Evolutionary conservation across 148 eudicot species (phyloP), one percentile per base, ranked within the genome.

Genomic region (Rhododendron griersonianum): DNA sequence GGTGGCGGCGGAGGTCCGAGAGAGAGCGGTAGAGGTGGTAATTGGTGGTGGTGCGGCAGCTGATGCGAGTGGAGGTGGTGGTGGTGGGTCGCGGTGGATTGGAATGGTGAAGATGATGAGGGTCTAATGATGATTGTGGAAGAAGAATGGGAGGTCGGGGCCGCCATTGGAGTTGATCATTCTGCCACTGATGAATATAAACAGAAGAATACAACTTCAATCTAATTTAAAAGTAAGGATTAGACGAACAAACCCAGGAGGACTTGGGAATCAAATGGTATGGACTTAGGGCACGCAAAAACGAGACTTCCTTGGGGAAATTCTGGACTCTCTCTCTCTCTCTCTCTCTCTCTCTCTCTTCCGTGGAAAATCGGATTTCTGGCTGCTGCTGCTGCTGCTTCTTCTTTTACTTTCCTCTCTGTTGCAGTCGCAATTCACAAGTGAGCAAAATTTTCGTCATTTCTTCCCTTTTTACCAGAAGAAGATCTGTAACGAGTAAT

Each of bases 21-120:
- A 74, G 94, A 91, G 44, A 90, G 89, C 3, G 90, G 92, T 2
- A 93, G 90, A 10, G 91, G 86, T 44, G 82, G 47, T 41, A 39
- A 59, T 25, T 83, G 85, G 3, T 67, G 78, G 61, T 55, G 61
- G 35, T 65, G 85, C 19, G 33, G 82, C 55, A 78, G 84, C 10
- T 65, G 84, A 50, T 82, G 51, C 37, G 71, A 9, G 39, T 50
- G 19, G 63, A 13, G 39, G 84, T 19, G 28, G 73, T 59, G 83
- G 55, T 47, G 57, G 81, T 10, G 33, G 51, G 48, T 4, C 14
- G 55, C 11, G 57, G 37, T n/a, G 81, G 81, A 77, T 19, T 39
- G 57, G 35, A 41, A 47, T 23, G 81, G 33, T 0, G 76, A 39
- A 16, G 71, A 55, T 57, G 28, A 28, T 15, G 82, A 37, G 6